phyloP scores from a whole-genome alignment of 2,329 filamentous ascomycete genomes.

The Sclerotinia glacialis region DNA sequence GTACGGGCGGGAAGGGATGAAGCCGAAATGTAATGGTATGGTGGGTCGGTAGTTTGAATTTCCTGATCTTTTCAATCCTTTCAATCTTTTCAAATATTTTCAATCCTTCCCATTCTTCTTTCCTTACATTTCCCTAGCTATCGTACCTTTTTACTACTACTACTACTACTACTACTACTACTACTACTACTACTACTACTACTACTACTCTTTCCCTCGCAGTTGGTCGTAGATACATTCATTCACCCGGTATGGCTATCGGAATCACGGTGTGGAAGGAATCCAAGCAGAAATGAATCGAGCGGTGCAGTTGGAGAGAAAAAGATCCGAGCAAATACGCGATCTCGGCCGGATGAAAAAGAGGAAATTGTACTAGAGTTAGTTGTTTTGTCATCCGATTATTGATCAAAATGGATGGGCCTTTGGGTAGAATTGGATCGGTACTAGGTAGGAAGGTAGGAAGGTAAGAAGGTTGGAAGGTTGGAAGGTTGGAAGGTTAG shows the following conservation, averaged over 20 bases:
- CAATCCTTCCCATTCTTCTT: not conserved
- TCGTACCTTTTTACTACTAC: not conserved
- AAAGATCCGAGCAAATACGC: conserved; percentile 4
- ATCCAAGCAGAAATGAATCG: not conserved
- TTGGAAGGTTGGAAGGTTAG: not conserved
- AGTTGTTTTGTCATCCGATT: not conserved
- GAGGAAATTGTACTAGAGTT: not conserved
- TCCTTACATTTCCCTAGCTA: not conserved
- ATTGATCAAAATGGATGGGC: not conserved
- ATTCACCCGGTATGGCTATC: not conserved
- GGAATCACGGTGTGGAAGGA: not conserved
- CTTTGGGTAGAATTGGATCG: not conserved
- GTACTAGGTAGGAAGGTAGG: not conserved
- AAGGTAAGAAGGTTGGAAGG: not conserved
- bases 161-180: too few relatives aligned
- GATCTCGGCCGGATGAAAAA: conserved; percentile 11
- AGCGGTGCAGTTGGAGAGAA: not conserved
- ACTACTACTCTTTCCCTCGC: not conserved
- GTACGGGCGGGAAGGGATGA: not conserved
- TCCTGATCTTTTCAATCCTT: not conserved
- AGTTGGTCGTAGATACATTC: not conserved
- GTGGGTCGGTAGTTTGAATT: not conserved
- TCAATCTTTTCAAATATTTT: not conserved
- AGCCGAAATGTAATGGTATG: not conserved
- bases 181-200: too few relatives aligned